These are phyloP conservation scores for Mucor irregularis DNA, from an alignment of 371 early-diverging fungal genomes.

Conservation along the genomic window DNA sequence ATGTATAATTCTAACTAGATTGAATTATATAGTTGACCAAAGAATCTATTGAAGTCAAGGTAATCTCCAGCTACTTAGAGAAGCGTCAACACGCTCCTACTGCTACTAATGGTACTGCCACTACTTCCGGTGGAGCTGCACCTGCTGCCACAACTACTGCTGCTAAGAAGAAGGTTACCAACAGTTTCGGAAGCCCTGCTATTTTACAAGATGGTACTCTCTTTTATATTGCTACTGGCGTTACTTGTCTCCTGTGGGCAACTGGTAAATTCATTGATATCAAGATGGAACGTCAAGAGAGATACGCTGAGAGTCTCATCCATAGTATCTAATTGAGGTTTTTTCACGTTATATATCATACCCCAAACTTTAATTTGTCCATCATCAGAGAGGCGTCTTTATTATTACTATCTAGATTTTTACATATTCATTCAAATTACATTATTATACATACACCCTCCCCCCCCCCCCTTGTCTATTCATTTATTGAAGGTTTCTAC, in stretches of 20 bases:
- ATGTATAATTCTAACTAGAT: background rate
- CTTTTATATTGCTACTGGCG: constrained; percentile 22
- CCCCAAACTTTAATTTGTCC: too few species aligned
- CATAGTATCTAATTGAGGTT: constrained; percentile 22
- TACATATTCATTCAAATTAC: too few species aligned
- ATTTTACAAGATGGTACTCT: constrained; percentile 22
- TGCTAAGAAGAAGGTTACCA: constrained; percentile 1
- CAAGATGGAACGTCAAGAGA: constrained; percentile 24
- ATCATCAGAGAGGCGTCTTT: too few species aligned
- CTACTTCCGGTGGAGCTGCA: background rate
- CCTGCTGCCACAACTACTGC: background rate
- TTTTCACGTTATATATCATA: too few species aligned
- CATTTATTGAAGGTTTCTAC: too few species aligned
- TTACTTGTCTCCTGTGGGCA: constrained; percentile 23
- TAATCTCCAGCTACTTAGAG: background rate
- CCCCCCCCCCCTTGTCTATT: too few species aligned
- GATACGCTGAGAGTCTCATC: constrained; percentile 21
- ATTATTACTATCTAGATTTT: too few species aligned
- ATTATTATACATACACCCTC: too few species aligned
- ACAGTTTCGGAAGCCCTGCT: constrained; percentile 10
- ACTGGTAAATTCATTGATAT: constrained; percentile 27
- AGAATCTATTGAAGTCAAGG: background rate
- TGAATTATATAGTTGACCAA: background rate
- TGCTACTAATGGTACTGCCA: background rate
- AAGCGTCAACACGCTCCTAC: constrained; percentile 2